These are phyloP conservation scores for Ulmus americana DNA, from an alignment of 331 rosid species.

Conservation along the genomic window DNA sequence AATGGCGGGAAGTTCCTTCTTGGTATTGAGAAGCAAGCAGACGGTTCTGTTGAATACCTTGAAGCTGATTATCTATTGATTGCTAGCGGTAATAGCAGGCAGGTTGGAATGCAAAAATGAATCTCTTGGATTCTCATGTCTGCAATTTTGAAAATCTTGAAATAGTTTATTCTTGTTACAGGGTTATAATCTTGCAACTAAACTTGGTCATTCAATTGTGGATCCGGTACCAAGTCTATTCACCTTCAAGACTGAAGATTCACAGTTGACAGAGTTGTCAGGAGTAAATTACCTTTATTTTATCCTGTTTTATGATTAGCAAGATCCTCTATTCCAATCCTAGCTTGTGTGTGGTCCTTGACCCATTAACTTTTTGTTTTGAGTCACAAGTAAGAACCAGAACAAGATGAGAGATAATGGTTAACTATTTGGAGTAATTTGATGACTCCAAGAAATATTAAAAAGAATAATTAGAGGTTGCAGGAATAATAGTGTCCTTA, in stretches of 20 bases:
- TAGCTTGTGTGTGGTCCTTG: neutral
- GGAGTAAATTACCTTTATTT: conserved; percentile 62
- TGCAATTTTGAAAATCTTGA: conserved; percentile 19
- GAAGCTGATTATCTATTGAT: conserved; percentile 83
- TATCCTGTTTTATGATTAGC: conserved; percentile 19
- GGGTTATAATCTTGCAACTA: conserved; percentile 84
- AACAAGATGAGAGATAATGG: neutral
- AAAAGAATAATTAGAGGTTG: neutral
- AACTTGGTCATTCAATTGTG: conserved; percentile 84
- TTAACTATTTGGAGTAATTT: no score
- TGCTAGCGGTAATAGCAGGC: conserved; percentile 76
- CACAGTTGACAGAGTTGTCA: conserved; percentile 56
- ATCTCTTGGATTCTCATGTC: conserved; percentile 24
- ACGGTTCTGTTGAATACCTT: conserved; percentile 36
- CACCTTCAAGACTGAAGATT: conserved; percentile 79
- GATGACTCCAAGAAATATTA: neutral
- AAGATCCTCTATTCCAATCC: conserved; percentile 1
- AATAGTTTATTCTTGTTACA: conserved; percentile 29
- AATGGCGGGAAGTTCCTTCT: conserved; percentile 52
- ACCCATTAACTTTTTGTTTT: neutral
- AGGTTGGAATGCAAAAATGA: conserved; percentile 51
- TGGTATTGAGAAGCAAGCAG: conserved; percentile 44
- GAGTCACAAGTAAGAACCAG: neutral
- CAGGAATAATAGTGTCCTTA: neutral
- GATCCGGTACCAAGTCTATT: conserved; percentile 93